Percentiles rank a stretch among this genome's conserved stretches.
Evolutionary conservation across 1,284 basidiomycete species (phyloP).

Genomic region (Xanthoconium separans): DNA sequence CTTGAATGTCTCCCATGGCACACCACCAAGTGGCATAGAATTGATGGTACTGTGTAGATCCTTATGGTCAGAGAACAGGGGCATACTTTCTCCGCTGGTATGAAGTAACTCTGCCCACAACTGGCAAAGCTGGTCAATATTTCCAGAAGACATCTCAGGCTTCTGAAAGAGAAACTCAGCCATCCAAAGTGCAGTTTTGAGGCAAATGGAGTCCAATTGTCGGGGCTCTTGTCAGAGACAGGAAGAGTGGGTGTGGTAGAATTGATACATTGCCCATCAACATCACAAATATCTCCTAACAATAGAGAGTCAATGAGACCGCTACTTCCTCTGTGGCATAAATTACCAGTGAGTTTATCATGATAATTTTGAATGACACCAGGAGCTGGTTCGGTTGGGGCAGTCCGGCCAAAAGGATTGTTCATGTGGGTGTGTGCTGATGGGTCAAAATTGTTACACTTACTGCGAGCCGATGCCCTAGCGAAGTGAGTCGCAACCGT

Average conservation of each 20-base stretch:
- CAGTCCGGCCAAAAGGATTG: no score
- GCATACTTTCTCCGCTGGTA: background rate
- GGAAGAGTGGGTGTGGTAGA: background rate
- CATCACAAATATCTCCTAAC: background rate
- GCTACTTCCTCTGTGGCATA: background rate
- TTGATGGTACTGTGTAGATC: background rate
- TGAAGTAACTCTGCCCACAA: background rate
- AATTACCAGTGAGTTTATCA: background rate
- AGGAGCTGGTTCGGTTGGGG: background rate
- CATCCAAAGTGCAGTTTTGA: background rate
- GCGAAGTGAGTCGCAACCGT: no score
- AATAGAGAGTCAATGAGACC: background rate
- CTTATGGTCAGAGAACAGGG: background rate
- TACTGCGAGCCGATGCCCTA: no score
- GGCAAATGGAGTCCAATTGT: background rate
- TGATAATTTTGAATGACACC: background rate
- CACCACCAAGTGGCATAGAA: background rate
- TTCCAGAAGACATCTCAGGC: background rate
- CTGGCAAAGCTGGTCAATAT: background rate
- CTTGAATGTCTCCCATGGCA: background rate
- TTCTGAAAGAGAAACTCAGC: background rate
- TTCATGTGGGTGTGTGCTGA: no score
- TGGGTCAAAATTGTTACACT: no score
- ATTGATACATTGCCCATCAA: background rate
- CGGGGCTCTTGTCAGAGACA: background rate